These are phyloP conservation scores for Starmerella roubikii DNA, from an alignment of 805 yeast genomes.

Conservation along the genomic window DNA sequence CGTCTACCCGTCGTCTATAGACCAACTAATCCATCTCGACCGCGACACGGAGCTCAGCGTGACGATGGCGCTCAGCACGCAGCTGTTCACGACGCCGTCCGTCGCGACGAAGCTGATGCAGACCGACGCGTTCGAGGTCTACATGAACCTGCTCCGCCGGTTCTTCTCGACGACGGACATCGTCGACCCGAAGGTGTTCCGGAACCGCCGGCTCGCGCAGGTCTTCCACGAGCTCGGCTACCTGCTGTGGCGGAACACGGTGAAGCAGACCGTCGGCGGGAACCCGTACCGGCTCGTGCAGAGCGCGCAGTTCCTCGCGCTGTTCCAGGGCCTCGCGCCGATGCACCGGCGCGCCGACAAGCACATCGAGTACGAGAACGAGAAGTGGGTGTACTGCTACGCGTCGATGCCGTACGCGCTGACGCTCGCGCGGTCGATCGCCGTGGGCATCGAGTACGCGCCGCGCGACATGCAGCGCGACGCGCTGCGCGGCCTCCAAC, in stretches of 20 bases:
- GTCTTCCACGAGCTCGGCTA: constrained; percentile 69
- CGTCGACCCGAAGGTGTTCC: constrained; percentile 35
- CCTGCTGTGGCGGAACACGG: constrained; percentile 54
- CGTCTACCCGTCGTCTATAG: constrained; percentile 60
- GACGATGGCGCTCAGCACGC: constrained; percentile 62
- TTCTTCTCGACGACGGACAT: constrained; percentile 45
- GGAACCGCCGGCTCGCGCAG: constrained; percentile 65
- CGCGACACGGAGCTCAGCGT: constrained; percentile 79
- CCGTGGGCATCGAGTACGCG: constrained; percentile 21
- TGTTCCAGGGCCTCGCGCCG: constrained; percentile 70
- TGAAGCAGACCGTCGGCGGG: constrained; percentile 35
- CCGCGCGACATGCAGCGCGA: neutral
- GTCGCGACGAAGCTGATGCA: constrained; percentile 48
- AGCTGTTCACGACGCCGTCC: constrained; percentile 79
- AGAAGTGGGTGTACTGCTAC: constrained; percentile 63
- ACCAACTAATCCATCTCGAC: constrained; percentile 57
- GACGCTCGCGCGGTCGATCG: constrained; percentile 31
- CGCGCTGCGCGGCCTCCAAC: neutral
- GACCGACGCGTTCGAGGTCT: constrained; percentile 51
- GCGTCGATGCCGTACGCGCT: constrained; percentile 55
- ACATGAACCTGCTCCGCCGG: constrained; percentile 49
- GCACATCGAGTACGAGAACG: constrained; percentile 85
- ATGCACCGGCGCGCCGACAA: constrained; percentile 58
- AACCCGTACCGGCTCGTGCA: constrained; percentile 38
- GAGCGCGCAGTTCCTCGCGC: constrained; percentile 47